Conservation (phyloP, 2,329 filamentous ascomycete species). For the Coccinonectria pachysandricola region DNA sequence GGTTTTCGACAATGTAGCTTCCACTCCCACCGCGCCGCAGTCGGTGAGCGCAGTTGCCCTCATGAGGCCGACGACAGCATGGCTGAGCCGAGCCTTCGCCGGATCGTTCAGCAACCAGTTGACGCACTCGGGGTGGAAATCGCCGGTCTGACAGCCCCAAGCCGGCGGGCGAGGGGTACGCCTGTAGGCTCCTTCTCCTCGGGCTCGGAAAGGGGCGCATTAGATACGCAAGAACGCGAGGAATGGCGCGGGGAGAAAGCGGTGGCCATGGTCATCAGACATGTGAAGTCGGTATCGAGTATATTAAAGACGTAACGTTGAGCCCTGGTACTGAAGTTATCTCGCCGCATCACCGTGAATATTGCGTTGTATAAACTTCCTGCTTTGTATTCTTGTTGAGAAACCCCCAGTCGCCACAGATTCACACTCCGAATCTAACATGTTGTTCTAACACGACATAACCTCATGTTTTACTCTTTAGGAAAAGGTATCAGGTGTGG, state of each 20-base stretch:
- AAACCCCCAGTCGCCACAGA: no score
- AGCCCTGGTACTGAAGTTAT: no score
- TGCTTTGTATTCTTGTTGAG: no score
- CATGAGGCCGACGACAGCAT: slow-evolving; percentile 20
- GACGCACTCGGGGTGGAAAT: slow-evolving; percentile 6
- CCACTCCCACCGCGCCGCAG: slow-evolving; percentile 44
- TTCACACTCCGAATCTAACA: no score
- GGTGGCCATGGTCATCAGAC: slow-evolving; percentile 18
- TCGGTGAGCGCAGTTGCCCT: slow-evolving; percentile 45
- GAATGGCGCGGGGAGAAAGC: neutral
- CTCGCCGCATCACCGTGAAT: no score
- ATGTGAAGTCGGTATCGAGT: slow-evolving; percentile 22
- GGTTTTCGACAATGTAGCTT: slow-evolving; percentile 53
- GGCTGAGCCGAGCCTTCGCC: slow-evolving; percentile 8
- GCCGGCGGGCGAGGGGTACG: slow-evolving; percentile 11
- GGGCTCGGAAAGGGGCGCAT: no score
- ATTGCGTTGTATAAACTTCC: no score
- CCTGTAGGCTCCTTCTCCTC: no score
- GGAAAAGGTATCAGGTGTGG: no score
- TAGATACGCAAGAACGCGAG: slow-evolving; percentile 20
- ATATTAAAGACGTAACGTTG: slow-evolving; percentile 10
- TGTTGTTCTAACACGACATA: no score
- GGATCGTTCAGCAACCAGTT: slow-evolving; percentile 2
- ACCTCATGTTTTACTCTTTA: no score
- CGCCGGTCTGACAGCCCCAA: slow-evolving; percentile 13